Conservation (phyloP, 208 protist genomes). For the Lotmaria passim region DNA sequence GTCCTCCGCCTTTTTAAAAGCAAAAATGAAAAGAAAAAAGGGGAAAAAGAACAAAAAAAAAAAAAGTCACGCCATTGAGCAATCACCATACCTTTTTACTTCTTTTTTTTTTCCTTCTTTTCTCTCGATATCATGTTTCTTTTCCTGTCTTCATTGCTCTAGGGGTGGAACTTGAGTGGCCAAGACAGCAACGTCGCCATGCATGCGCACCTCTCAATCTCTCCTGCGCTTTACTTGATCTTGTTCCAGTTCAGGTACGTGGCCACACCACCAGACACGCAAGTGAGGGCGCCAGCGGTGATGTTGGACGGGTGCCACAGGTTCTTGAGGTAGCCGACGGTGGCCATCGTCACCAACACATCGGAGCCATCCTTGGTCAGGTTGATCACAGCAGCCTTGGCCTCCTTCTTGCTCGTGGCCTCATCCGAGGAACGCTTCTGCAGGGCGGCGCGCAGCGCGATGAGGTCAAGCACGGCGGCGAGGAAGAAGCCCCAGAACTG, state of each 20-base stretch:
- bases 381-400: slow-evolving; percentile 75
- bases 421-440: slow-evolving; percentile 60
- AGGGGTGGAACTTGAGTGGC: not conserved
- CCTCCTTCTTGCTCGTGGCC: slow-evolving; percentile 70
- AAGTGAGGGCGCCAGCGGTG: slow-evolving; percentile 76
- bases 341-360: slow-evolving; percentile 81
- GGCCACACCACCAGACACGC: slow-evolving; percentile 85
- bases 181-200: not conserved
- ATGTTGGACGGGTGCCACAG: slow-evolving; percentile 74
- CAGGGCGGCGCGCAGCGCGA: slow-evolving; percentile 66
- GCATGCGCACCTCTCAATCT: not conserved
- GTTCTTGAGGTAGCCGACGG: slow-evolving; percentile 79
- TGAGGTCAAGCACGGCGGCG: slow-evolving; percentile 84
- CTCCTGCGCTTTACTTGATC: slow-evolving; percentile 58
- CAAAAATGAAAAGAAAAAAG: slow-evolving; percentile 12
- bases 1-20: not conserved
- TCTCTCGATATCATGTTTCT: not conserved
- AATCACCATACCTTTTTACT: not conserved
- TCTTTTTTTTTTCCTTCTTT: not conserved
- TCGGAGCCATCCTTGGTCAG: slow-evolving; percentile 85
- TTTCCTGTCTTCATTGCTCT: not conserved
- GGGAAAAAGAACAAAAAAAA: slow-evolving; percentile 17
- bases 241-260: slow-evolving; percentile 93
- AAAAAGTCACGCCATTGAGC: not conserved
- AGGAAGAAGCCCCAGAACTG: slow-evolving; percentile 94